Base-by-base conservation (phyloP, 2,329 filamentous ascomycete genomes). In the Ophiostoma triangulosporum region DNA sequence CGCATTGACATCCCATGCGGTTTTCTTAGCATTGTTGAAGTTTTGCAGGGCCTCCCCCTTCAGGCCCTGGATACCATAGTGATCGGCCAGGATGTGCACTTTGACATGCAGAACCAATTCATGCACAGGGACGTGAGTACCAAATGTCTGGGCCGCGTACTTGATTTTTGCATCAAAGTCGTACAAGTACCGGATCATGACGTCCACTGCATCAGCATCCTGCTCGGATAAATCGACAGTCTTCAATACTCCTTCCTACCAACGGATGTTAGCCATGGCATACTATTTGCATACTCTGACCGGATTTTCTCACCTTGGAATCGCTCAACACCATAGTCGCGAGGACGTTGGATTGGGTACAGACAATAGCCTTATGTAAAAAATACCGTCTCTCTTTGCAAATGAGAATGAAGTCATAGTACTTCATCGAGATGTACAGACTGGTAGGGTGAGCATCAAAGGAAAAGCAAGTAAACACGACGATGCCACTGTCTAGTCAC, bases 351-450 rank as follows among this genome's bases (percentile, higher is more conserved):
- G 48, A 50, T 11, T 32, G 53, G n/a, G 53, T n/a, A 12, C 53
- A 51, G 20, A 54, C 48, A 17, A 54, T 48, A 5, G 40, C 31
- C 14, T 40, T 49, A 32, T 54, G 53, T 8, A 54, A 14, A 11
- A 26, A 20, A n/a, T 51, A 54, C 9, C 1, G 17, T 4, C 40
- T 9, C 3, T 14, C 48, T 14, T 22, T 12, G 32, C 53, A 51
- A 5, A n/a, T 32, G 7, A 51, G 20, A 11, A 29, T 24, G 22
- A 54, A 46, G 26, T 55, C 50, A 4, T 36, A 45, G 17, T 36
- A 55, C 27, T 50, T 36, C 8, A 20, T 29, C 7, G 33, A 32
- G 1, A 7, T 15, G 26, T 26, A 50, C 15, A 54, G 46, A 15
- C 52, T 50, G 12, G 6, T n/a, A n/a, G n/a, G n/a, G n/a, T n/a